Evolutionary conservation across 805 yeast species (phyloP).

Genomic region (Metschnikowia chrysomelidarum): DNA sequence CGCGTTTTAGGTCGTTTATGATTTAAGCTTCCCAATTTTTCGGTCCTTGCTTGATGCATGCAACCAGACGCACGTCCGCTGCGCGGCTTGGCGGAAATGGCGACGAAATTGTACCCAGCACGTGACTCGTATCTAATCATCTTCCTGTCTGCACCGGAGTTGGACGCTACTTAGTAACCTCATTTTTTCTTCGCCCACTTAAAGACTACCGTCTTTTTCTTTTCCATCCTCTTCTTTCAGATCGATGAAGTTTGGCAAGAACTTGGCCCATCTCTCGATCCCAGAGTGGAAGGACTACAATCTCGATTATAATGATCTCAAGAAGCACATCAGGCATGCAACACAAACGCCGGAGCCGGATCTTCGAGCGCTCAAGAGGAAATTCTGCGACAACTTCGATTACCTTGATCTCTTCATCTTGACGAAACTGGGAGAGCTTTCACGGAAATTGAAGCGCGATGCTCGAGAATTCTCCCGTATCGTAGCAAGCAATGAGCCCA

Average conservation of each 20-base stretch:
- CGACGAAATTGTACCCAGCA: too few species aligned
- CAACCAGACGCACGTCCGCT: too few species aligned
- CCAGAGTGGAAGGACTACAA: slow-evolving; percentile 88
- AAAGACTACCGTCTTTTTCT: too few species aligned
- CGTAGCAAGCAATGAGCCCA: slow-evolving; percentile 10
- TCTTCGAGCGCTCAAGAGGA: slow-evolving; percentile 34
- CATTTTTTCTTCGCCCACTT: too few species aligned
- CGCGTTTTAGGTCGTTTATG: too few species aligned
- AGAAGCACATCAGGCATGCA: slow-evolving; percentile 57
- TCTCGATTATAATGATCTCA: slow-evolving; percentile 77
- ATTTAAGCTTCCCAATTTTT: too few species aligned
- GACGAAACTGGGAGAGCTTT: slow-evolving; percentile 66
- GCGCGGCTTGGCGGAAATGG: too few species aligned
- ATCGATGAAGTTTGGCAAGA: slow-evolving; percentile 83
- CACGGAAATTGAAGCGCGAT: slow-evolving; percentile 41
- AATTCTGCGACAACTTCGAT: slow-evolving; percentile 59
- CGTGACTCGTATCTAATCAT: too few species aligned
- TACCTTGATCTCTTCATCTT: slow-evolving; percentile 59
- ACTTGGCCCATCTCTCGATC: slow-evolving; percentile 68
- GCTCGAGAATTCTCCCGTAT: slow-evolving; percentile 20
- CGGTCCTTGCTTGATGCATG: too few species aligned
- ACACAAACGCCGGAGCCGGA: slow-evolving; percentile 34
- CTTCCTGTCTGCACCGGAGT: too few species aligned
- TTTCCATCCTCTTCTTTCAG: too few species aligned
- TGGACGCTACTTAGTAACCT: too few species aligned